Evolutionary conservation across 495 filamentous ascomycete species (phyloP), one percentile per base, ranked within the genome.

Genomic region (Penicillium canescens): DNA sequence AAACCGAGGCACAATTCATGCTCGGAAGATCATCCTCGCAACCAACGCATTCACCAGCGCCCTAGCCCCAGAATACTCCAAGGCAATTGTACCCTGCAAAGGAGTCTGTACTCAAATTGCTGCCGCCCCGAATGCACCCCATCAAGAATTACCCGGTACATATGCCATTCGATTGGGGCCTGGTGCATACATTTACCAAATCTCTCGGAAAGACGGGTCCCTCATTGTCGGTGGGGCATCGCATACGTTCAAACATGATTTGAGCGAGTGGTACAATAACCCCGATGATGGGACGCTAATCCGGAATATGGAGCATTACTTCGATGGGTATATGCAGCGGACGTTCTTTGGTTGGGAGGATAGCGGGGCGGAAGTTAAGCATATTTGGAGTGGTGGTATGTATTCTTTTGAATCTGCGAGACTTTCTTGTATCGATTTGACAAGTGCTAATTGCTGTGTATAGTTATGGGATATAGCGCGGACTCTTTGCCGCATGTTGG

Each of bases 31-130:
- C 1, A 73, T 91, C 9, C 65, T 90, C 44, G 87, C 88, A 10
- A 90, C 87, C 8, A 92, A 92, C 50, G 88, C 83, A 18, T 91
- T 89, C 61, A 86, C 85, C 1, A 76, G 81, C 9, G 73, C 70
- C 4, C 66, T 91, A 2, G 71, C 80, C 18, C 76, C 79, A 3
- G 60, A 72, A 23, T 81, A 90, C 44, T 79, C 82, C 38, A 78
- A 78, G 3, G 59, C 78, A 6, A 83, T 91, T 31, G 78, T 91
- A 0, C 88, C 88, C 0, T 66, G 63, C 38, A 60, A 63, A 36
- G 71, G 71, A 0, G 56, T 91, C 12, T 78, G 87, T 23, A 86
- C 86, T 4, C 86, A 89, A 50, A 81, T 91, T 26, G 80, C 78
- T 0, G 74, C 42, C 76, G 86, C 7, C 80, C 85, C 63, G 76